phyloP scores from a whole-genome alignment of 176 grass and related monocot species.

The Phyllostachys edulis region DNA sequence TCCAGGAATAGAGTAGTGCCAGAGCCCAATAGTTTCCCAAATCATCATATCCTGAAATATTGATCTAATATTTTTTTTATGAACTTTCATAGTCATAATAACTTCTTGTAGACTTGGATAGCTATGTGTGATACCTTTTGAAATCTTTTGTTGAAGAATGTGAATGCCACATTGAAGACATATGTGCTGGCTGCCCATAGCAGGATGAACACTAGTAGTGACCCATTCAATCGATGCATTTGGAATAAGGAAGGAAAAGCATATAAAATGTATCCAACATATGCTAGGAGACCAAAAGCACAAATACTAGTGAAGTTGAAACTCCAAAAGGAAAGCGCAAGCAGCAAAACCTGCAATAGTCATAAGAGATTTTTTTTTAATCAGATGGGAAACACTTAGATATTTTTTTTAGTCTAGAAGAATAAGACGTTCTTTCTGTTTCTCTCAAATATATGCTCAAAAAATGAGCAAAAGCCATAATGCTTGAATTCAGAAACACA shows the following conservation, averaged over 20 bases:
- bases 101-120: constrained; percentile 24
- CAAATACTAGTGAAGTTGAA: constrained; percentile 90
- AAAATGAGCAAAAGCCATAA: not conserved
- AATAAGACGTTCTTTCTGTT: not conserved
- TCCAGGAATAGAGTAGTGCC: constrained; percentile 97
- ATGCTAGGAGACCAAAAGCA: constrained; percentile 95
- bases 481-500: not conserved
- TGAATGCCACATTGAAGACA: constrained; percentile 94
- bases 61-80: constrained; percentile 21
- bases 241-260: constrained; percentile 90
- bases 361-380: not conserved
- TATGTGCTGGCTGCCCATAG: constrained; percentile 95
- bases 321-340: constrained; percentile 91
- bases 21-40: constrained; percentile 97
- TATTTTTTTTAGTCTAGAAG: not conserved
- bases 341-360: constrained; percentile 78
- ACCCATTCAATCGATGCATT: constrained; percentile 93
- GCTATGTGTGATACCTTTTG: constrained; percentile 64
- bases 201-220: constrained; percentile 90
- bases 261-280: constrained; percentile 95
- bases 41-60: constrained; percentile 90
- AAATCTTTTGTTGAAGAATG: constrained; percentile 96
- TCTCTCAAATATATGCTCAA: not conserved
- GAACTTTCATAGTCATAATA: constrained; percentile 18
- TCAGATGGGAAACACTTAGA: constrained; percentile 1